A percentile compares a stretch with the other conserved stretches of the same genome.
These are phyloP conservation scores for Daldinia caldariorum DNA, from an alignment of 495 filamentous ascomycete genomes.

Conservation along the genomic window DNA sequence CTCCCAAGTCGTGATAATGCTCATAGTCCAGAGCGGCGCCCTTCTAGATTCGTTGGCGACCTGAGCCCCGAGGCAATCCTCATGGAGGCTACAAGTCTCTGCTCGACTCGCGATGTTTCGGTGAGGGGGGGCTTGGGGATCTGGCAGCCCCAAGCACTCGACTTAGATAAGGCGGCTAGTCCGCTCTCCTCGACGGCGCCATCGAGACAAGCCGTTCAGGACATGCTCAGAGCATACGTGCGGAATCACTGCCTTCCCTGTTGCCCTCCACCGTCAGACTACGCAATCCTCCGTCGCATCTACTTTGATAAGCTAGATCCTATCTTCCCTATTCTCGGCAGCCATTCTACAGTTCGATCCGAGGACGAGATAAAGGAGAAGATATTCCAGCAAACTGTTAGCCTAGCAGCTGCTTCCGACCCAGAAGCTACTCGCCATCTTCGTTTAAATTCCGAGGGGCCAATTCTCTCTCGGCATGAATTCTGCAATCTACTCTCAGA, in stretches of 20 bases:
- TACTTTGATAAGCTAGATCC: constrained; percentile 60
- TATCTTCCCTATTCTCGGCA: constrained; percentile 60
- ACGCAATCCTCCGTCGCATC: constrained; percentile 51
- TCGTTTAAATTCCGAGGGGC: constrained; percentile 39
- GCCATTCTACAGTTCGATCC: constrained; percentile 5
- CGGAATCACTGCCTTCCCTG: constrained; percentile 50
- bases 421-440: constrained; percentile 51
- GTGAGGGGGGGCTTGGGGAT: constrained; percentile 52
- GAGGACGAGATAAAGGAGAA: constrained; percentile 46
- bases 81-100: constrained; percentile 55
- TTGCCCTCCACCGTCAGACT: constrained; percentile 47
- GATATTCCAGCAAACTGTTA: constrained; percentile 57
- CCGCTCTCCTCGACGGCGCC: constrained; percentile 36
- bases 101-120: constrained; percentile 50
- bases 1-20: constrained; percentile 17
- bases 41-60: constrained; percentile 61
- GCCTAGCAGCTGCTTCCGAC: constrained; percentile 61
- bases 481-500: constrained; percentile 52
- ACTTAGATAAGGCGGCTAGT: constrained; percentile 18
- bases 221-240: constrained; percentile 50
- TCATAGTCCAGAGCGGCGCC: constrained; percentile 25
- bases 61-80: constrained; percentile 64
- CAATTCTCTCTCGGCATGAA: constrained; percentile 47
- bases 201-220: constrained; percentile 43
- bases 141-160: constrained; percentile 46